Percentiles rank a stretch among this genome's conserved stretches.
Conservation (phyloP, 2,329 filamentous ascomycete species). For the Cercospora sp. region DNA sequence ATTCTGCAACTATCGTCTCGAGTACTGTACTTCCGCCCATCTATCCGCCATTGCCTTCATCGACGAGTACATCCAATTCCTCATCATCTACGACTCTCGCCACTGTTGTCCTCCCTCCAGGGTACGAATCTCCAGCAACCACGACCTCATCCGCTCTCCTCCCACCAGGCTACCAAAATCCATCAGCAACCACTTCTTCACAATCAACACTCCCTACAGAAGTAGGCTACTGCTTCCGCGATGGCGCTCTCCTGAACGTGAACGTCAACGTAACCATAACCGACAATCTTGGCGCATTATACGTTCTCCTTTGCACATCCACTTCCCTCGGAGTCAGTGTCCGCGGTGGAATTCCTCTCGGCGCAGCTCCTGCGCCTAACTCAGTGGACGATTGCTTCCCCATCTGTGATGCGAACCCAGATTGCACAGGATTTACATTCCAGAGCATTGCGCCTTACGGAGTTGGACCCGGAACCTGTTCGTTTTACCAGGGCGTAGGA, state of each 20-base stretch:
- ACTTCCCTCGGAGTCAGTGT: constrained; percentile 9
- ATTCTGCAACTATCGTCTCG: not conserved
- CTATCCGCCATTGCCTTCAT: not conserved
- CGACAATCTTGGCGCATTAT: constrained; percentile 9
- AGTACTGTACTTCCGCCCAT: not conserved
- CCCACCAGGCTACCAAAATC: not conserved
- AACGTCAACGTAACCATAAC: constrained; percentile 12
- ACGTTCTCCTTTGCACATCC: constrained; percentile 10
- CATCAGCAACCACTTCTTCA: not conserved
- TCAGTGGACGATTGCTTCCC: constrained; percentile 13
- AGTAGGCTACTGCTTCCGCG: constrained; percentile 10
- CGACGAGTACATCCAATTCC: not conserved
- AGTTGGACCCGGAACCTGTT: constrained; percentile 5
- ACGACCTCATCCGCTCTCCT: not conserved
- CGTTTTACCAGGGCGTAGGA: not conserved
- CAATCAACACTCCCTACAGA: not conserved
- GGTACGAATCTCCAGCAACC: not conserved
- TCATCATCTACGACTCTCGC: not conserved
- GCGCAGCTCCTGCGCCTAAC: constrained; percentile 2
- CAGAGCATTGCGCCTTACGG: constrained; percentile 12
- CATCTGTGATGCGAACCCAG: constrained; percentile 2
- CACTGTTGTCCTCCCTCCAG: not conserved
- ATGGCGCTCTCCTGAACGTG: constrained; percentile 4
- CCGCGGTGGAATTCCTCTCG: not conserved
- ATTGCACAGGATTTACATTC: constrained; percentile 14